Conservation (phyloP, 768 basidiomycete genomes). For the Strobilomyces confusus region DNA sequence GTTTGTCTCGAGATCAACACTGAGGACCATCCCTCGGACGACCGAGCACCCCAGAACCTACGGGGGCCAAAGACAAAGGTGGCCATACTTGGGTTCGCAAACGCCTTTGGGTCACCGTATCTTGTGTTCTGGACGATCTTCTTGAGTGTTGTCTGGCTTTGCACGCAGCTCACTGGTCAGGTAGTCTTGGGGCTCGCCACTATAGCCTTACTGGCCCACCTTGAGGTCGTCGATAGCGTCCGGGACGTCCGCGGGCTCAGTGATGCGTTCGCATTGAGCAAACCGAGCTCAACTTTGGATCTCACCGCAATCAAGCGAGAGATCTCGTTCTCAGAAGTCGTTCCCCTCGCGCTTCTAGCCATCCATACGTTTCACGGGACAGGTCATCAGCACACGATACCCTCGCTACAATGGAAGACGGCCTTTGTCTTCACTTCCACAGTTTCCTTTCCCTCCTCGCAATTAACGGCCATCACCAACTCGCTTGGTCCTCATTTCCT, state of each 20-base stretch:
- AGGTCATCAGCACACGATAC: slow-evolving; percentile 87
- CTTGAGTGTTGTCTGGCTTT: slow-evolving; percentile 49
- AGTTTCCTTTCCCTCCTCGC: slow-evolving; percentile 69
- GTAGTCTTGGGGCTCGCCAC: slow-evolving; percentile 62
- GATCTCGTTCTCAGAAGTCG: slow-evolving; percentile 61
- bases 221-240: slow-evolving; percentile 79
- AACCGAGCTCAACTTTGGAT: slow-evolving; percentile 42
- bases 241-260: slow-evolving; percentile 63
- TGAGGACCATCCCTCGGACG: slow-evolving; percentile 13
- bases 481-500: slow-evolving; percentile 71
- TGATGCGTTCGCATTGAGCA: slow-evolving; percentile 45
- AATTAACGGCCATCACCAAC: slow-evolving; percentile 71
- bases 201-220: slow-evolving; percentile 64
- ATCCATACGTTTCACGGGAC: slow-evolving; percentile 80
- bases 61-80: slow-evolving; percentile 41
- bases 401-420: slow-evolving; percentile 93
- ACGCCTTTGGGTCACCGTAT: slow-evolving; percentile 87
- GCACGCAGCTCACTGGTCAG: slow-evolving; percentile 81
- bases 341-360: slow-evolving; percentile 72
- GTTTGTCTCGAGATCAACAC: slow-evolving; percentile 66
- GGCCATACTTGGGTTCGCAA: slow-evolving; percentile 78
- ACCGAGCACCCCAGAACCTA: slow-evolving; percentile 4
- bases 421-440: slow-evolving; percentile 79
- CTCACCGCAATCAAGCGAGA: slow-evolving; percentile 30
- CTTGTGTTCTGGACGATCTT: slow-evolving; percentile 73